Conservation (phyloP, 2,329 filamentous ascomycete genomes). For the Didymella exigua region DNA sequence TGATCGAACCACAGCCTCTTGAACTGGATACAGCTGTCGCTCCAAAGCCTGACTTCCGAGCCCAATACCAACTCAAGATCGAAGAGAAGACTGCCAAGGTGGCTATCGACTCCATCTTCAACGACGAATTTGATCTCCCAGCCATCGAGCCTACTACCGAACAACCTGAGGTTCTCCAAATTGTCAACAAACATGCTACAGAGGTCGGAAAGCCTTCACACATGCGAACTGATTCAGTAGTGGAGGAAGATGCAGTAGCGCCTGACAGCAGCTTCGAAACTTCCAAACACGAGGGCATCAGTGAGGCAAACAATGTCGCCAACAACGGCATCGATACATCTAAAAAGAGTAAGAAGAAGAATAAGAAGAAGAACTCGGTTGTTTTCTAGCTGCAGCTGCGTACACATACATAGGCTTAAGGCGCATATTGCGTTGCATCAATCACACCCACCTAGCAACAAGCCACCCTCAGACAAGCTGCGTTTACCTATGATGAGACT, state of each 20-base stretch:
- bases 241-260: not conserved
- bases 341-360: slow-evolving; percentile 15
- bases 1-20: not conserved
- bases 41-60: not conserved
- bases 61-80: too few relatives aligned
- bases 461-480: not conserved
- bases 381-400: not conserved
- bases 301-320: not conserved
- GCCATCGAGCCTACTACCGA: not conserved
- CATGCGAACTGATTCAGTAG: slow-evolving; percentile 2
- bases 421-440: not conserved
- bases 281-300: not conserved
- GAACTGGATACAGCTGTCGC: not conserved
- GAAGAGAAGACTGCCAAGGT: not conserved
- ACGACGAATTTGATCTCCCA: slow-evolving; percentile 5
- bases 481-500: not conserved
- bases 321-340: not conserved
- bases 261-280: not conserved
- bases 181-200: not conserved
- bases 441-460: not conserved
- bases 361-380: slow-evolving; percentile 8
- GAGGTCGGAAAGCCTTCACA: not conserved
- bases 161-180: not conserved
- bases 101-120: not conserved
- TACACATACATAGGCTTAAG: not conserved